Conservation (phyloP, 2,329 filamentous ascomycete genomes). For the Colletotrichum endophyticum region DNA sequence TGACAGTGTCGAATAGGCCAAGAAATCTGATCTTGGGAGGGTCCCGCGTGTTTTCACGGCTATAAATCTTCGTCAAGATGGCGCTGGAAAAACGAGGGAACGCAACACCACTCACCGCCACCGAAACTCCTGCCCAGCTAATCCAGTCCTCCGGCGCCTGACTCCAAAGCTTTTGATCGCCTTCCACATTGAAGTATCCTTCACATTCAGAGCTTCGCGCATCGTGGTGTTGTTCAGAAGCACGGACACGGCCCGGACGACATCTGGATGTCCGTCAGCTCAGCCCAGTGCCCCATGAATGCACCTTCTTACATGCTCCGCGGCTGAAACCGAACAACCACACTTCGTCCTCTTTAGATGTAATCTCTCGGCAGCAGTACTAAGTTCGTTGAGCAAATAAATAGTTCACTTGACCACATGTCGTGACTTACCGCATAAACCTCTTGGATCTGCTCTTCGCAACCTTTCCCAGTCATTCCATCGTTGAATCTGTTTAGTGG, state of each 20-base stretch:
- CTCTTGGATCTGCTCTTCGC: conserved; percentile 23
- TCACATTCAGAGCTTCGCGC: neutral
- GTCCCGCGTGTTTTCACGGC: conserved; percentile 14
- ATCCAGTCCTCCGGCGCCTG: neutral
- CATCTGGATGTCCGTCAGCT: conserved; percentile 14
- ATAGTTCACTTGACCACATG: too few species aligned
- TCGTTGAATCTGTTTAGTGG: conserved; percentile 25
- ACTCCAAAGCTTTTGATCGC: neutral
- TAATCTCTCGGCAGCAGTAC: conserved; percentile 7
- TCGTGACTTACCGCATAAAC: conserved; percentile 27
- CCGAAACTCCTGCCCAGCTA: neutral
- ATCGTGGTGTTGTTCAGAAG: conserved; percentile 27
- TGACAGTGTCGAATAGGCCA: conserved; percentile 41
- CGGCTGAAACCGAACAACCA: conserved; percentile 45
- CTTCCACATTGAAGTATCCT: neutral
- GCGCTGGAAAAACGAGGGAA: neutral
- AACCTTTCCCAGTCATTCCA: conserved; percentile 19
- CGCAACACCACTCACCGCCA: neutral
- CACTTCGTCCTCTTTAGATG: conserved; percentile 35
- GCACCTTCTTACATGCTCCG: conserved; percentile 32
- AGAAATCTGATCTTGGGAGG: conserved; percentile 39
- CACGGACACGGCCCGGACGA: conserved; percentile 41
- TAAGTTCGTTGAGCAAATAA: too few species aligned
- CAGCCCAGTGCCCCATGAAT: neutral
- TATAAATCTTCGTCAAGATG: neutral